These are phyloP conservation scores for Colletotrichum sp. DNA, from an alignment of 2,329 filamentous ascomycete species.

Conservation along the genomic window DNA sequence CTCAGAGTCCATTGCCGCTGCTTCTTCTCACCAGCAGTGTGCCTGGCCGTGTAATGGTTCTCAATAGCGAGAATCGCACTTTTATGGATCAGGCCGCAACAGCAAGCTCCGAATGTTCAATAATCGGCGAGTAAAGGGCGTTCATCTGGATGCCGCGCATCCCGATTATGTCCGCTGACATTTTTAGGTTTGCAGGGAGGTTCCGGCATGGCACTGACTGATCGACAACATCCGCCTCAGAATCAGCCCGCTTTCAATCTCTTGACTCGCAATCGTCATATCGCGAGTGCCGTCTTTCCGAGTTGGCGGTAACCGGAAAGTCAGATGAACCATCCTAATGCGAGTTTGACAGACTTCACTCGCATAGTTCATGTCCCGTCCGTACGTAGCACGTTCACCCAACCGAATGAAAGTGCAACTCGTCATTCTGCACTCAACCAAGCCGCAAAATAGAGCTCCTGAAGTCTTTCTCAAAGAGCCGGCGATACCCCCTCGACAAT, in stretches of 20 bases:
- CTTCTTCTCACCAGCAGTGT: neutral
- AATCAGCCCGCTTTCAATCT: neutral
- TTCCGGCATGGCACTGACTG: neutral
- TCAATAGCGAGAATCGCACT: neutral
- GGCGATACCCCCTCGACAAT: neutral
- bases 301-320: neutral
- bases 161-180: neutral
- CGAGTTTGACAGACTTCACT: neutral
- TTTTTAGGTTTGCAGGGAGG: neutral
- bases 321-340: neutral
- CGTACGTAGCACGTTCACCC: no score
- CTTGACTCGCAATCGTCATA: neutral
- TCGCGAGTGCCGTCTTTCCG: neutral
- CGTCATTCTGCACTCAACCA: neutral
- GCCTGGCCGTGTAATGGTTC: neutral
- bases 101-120: neutral
- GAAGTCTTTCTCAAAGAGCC: fast-evolving
- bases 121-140: neutral
- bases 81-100: neutral
- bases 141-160: neutral
- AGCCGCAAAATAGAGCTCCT: neutral
- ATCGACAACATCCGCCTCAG: neutral
- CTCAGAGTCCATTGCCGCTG: neutral
- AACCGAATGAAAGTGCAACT: neutral
- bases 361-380: neutral